Evolutionary conservation across 1,139 yeast genomes (phyloP).

Genomic region (Saccharomycopsis hybrid): DNA sequence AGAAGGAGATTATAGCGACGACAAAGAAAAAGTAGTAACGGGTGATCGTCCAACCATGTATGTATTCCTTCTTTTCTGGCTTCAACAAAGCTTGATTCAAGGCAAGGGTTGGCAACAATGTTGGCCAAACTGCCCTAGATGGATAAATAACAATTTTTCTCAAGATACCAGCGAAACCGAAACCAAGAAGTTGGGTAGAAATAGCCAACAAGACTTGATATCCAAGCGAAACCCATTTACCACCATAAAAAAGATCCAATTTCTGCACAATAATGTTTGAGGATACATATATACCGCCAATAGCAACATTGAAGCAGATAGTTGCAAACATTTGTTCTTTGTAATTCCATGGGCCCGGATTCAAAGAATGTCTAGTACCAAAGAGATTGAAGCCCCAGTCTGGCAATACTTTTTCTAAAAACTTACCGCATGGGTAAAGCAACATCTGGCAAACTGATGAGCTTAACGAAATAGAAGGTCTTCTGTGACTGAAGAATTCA

Average conservation of each 20-base stretch:
- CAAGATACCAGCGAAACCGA: slow-evolving; percentile 56
- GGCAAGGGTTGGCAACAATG: slow-evolving; percentile 47
- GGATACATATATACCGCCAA: slow-evolving; percentile 37
- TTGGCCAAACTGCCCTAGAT: slow-evolving; percentile 49
- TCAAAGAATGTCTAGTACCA: slow-evolving; percentile 36
- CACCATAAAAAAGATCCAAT: slow-evolving; percentile 34
- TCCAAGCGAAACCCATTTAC: slow-evolving; percentile 41
- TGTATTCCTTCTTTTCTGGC: slow-evolving; percentile 35
- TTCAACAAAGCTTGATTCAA: slow-evolving; percentile 45
- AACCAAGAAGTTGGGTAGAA: slow-evolving; percentile 53
- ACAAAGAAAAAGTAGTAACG: slow-evolving; percentile 40
- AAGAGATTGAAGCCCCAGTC: slow-evolving; percentile 38
- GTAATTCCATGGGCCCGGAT: slow-evolving; percentile 59
- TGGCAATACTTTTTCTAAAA: slow-evolving; percentile 38
- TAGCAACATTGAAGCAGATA: slow-evolving; percentile 37
- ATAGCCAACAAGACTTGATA: slow-evolving; percentile 44
- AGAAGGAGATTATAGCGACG: slow-evolving; percentile 34
- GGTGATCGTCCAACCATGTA: slow-evolving; percentile 47
- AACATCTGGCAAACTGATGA: slow-evolving; percentile 49
- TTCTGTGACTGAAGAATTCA: slow-evolving; percentile 51
- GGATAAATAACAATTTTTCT: slow-evolving; percentile 55
- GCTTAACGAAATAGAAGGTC: slow-evolving; percentile 41
- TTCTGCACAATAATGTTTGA: slow-evolving; percentile 42
- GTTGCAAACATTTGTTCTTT: slow-evolving; percentile 67
- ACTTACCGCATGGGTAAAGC: slow-evolving; percentile 49